These are phyloP conservation scores for Fusarium falciforme DNA, from an alignment of 2,329 filamentous ascomycete species.

Conservation along the genomic window DNA sequence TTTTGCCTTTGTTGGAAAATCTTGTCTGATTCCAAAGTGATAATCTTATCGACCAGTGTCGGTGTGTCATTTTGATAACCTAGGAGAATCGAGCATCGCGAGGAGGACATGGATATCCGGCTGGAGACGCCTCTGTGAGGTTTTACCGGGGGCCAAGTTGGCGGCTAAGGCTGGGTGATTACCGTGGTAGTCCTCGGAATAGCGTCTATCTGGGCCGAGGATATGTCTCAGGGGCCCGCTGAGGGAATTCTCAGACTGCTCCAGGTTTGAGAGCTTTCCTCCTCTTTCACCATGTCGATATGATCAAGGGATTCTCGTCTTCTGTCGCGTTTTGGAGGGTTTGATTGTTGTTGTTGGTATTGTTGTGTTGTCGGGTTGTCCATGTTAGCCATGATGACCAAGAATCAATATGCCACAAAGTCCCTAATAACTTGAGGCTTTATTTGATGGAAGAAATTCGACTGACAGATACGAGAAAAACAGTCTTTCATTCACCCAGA, in stretches of 20 bases:
- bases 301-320: not conserved
- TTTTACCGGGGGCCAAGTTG: not conserved
- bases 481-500: not conserved
- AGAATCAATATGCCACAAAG: not conserved
- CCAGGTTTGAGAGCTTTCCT: not conserved
- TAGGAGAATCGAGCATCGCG: not conserved
- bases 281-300: not conserved
- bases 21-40: not conserved
- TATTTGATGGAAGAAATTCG: not conserved
- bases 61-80: not conserved
- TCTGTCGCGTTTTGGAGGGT: not conserved
- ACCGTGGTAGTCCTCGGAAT: slow-evolving; percentile 6
- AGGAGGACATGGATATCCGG: not conserved
- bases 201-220: slow-evolving; percentile 14
- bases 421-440: not conserved
- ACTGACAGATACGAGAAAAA: not conserved
- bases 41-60: not conserved
- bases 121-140: not conserved
- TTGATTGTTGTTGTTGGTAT: not conserved
- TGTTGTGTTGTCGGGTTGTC: not conserved
- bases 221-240: not conserved
- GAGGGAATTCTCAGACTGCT: slow-evolving; percentile 3
- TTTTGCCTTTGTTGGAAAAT: not conserved
- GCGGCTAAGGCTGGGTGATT: not conserved
- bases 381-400: not conserved